Conservation (phyloP, 2,329 filamentous ascomycete species). For the Epichloe uncinata region DNA sequence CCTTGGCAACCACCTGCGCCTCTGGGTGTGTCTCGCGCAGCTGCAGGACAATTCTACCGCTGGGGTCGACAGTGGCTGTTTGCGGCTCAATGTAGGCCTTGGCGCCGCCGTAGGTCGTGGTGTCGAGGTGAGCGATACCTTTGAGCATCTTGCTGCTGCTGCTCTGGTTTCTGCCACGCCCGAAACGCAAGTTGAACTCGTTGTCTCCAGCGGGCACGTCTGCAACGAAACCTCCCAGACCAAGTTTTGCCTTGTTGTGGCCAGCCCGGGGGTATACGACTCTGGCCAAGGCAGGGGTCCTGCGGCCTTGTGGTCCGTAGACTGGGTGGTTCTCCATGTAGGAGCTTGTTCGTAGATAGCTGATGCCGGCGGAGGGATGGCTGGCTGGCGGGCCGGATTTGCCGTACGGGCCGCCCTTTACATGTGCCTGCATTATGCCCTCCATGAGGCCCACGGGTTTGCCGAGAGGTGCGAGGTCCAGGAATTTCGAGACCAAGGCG, state of each 20-base stretch:
- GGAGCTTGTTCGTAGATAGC: constrained; percentile 43
- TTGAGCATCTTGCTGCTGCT: constrained; percentile 18
- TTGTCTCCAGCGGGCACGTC: constrained; percentile 28
- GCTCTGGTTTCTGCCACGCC: constrained; percentile 7
- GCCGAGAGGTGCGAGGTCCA: constrained; percentile 45
- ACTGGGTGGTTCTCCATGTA: constrained; percentile 47
- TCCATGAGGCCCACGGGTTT: constrained; percentile 16
- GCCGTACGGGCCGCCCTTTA: constrained; percentile 30
- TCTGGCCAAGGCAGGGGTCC: constrained; percentile 35
- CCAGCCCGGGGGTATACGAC: constrained; percentile 32
- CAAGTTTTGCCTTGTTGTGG: constrained; percentile 28
- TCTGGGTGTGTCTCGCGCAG: constrained; percentile 26
- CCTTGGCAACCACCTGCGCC: constrained; percentile 31
- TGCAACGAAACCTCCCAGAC: constrained; percentile 41
- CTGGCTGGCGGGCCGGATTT: constrained; percentile 42
- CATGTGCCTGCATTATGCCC: constrained; percentile 13
- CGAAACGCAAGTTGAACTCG: constrained; percentile 23
- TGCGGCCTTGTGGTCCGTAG: constrained; percentile 43
- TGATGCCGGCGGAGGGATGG: constrained; percentile 49
- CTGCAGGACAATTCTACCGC: constrained; percentile 33
- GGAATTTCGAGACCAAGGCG: constrained; percentile 42
- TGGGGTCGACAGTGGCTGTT: constrained; percentile 32
- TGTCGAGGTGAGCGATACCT: constrained; percentile 31
- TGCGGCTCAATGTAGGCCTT: constrained; percentile 39
- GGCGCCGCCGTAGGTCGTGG: constrained; percentile 34